Evolutionary conservation across 202 grass and related monocot genomes (phyloP).

Genomic region (Miscanthus sacchariflorus): DNA sequence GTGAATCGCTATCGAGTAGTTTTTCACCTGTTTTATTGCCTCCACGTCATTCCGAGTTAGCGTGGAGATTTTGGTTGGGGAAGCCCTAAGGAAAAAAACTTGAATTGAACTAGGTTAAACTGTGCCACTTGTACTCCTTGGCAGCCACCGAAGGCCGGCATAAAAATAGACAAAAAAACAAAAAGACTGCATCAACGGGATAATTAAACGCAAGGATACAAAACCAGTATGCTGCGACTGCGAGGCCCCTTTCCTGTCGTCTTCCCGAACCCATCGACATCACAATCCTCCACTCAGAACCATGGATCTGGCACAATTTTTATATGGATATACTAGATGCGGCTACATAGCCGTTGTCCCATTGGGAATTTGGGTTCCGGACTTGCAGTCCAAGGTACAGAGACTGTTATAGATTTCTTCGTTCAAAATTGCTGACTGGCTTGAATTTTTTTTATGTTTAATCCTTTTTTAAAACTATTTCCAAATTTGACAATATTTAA

Average conservation of each 20-base stretch:
- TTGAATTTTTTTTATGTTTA: too few species aligned
- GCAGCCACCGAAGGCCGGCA: background rate
- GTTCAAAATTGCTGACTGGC: too few species aligned
- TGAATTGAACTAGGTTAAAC: background rate
- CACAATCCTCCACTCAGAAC: background rate
- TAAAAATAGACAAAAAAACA: background rate
- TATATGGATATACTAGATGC: background rate
- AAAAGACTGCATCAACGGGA: background rate
- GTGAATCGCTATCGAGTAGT: too few species aligned
- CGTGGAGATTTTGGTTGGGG: too few species aligned
- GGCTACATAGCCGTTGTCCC: background rate
- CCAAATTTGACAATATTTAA: too few species aligned
- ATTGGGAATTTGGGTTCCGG: background rate
- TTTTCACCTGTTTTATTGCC: too few species aligned
- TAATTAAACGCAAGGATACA: background rate
- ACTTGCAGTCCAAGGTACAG: background rate
- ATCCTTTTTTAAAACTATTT: too few species aligned
- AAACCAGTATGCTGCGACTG: background rate
- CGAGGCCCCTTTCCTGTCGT: background rate
- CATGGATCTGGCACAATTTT: background rate
- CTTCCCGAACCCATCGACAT: background rate
- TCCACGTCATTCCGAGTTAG: too few species aligned
- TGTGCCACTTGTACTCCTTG: background rate
- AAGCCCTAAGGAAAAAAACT: background rate
- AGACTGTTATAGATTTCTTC: background rate